Conservation (phyloP, 2,329 filamentous ascomycete genomes). For the Aspergillus pseudoterreus region DNA sequence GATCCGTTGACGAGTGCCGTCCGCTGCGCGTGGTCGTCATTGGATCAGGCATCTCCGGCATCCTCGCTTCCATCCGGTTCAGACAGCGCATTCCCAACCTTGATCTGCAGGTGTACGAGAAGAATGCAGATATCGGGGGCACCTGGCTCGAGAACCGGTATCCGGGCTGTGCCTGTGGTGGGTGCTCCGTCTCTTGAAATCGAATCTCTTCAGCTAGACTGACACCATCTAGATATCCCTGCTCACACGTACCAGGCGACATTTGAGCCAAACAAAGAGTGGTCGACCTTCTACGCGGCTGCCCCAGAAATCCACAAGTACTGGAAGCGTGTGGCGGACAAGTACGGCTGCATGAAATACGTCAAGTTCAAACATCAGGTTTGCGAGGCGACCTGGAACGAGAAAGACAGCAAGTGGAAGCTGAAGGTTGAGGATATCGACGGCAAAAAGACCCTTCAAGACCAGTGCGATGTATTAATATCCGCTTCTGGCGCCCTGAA, state of each 20-base stretch:
- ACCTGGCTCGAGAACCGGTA: slow-evolving; percentile 36
- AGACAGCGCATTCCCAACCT: slow-evolving; percentile 34
- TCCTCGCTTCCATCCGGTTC: slow-evolving; percentile 37
- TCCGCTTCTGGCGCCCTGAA: slow-evolving; percentile 40
- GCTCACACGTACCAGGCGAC: slow-evolving; percentile 49
- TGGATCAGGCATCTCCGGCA: slow-evolving; percentile 39
- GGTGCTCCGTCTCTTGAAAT: neutral
- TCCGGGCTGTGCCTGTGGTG: slow-evolving; percentile 35
- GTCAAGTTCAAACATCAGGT: slow-evolving; percentile 47
- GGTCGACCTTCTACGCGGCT: slow-evolving; percentile 48
- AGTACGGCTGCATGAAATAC: slow-evolving; percentile 45
- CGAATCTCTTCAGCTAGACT: neutral
- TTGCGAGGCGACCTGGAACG: slow-evolving; percentile 43
- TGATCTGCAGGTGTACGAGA: slow-evolving; percentile 34
- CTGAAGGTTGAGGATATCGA: slow-evolving; percentile 25
- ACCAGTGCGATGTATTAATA: slow-evolving; percentile 33
- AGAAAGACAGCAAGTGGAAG: slow-evolving; percentile 27
- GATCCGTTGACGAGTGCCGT: slow-evolving; percentile 31
- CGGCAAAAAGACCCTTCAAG: slow-evolving; percentile 16
- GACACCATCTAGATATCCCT: slow-evolving; percentile 37
- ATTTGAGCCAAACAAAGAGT: slow-evolving; percentile 48
- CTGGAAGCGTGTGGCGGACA: slow-evolving; percentile 43
- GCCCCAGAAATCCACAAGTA: slow-evolving; percentile 49
- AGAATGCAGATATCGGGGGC: slow-evolving; percentile 32
- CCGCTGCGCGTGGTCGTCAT: slow-evolving; percentile 34